Conservation (phyloP, 805 yeast species). For the Cyberlindnera maritima region DNA sequence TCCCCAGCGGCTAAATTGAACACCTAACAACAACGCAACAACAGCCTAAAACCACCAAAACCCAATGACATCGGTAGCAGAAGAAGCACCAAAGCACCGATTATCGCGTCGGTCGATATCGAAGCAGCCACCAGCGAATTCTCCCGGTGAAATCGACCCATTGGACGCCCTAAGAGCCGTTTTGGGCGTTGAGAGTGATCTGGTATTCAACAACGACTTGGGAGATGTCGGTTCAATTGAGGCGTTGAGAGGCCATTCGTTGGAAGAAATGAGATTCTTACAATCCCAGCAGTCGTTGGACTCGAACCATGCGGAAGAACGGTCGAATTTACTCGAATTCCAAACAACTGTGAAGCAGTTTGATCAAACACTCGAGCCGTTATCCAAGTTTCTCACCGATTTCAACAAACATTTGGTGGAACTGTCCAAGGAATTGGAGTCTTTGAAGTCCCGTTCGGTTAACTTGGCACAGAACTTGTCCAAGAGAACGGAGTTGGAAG, state of each 20-base stretch:
- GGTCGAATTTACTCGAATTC: constrained; percentile 18
- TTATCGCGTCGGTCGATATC: constrained; percentile 19
- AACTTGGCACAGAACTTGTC: constrained; percentile 45
- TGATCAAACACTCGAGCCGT: constrained; percentile 38
- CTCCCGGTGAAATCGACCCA: constrained; percentile 3
- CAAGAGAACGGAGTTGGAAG: constrained; percentile 46
- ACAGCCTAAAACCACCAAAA: neutral
- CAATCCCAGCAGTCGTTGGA: neutral
- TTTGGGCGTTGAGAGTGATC: neutral
- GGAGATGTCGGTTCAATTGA: constrained; percentile 5
- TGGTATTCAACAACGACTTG: neutral
- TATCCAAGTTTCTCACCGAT: constrained; percentile 47
- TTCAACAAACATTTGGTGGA: constrained; percentile 59
- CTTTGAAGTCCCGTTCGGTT: constrained; percentile 52
- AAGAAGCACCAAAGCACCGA: constrained; percentile 2
- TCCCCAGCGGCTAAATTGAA: too few species aligned
- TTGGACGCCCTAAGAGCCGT: constrained; percentile 1
- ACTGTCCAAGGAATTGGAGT: constrained; percentile 59
- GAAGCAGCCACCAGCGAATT: constrained; percentile 15
- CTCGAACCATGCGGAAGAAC: constrained; percentile 11
- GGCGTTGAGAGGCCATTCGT: constrained; percentile 8
- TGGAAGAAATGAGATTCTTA: constrained; percentile 21
- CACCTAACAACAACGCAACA: too few species aligned
- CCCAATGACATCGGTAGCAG: neutral
- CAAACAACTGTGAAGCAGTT: constrained; percentile 20